Evolutionary conservation across 148 eudicot species (phyloP), one percentile per base, ranked within the genome.

Genomic region (Chenopodium suecicum): DNA sequence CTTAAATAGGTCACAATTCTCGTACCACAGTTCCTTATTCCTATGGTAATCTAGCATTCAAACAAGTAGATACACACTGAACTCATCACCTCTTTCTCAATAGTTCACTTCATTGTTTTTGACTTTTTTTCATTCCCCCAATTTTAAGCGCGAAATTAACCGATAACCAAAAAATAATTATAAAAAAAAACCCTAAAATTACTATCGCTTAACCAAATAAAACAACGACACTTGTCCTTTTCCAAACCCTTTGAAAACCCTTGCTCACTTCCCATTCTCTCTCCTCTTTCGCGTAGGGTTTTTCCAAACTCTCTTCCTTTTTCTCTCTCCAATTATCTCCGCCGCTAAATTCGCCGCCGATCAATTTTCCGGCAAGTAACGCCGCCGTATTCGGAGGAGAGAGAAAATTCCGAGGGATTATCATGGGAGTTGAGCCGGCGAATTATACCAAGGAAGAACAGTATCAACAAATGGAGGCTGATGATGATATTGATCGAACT

Each of bases 391-490:
- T 4, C 65, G 12, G 16, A 65, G 65, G 9, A 7, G 27, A 19
- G 23, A 4, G 71, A 48, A 29, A 8, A 50, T 68, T 3, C 6
- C 70, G 41, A 25, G 70, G 46, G 82, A 62, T 13, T 76, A 72
- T 73, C 17, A 89, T 91, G 89, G 94, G 88, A 50, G 83, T 84
- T 62, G 86, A 88, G 75, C 47, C 87, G 13, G 82, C 83, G 16
- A 73, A 80, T 29, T 64, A 69, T 58, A 56, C 48, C 78, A 78
- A 75, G 75, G 89, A 73, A 2, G 79, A 76, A 6, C 66, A 62
- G 66, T 62, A 62, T 62, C 66, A 62, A 22, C 88, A 86, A 22
- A 83, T 85, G 89, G 94, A 89, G n/a, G 89, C 82, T 67, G 20
- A 48, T 8, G 20, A 48, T 8, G 73, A 65, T 9, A 85, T 74